phyloP scores from a whole-genome alignment of 169 alveolate genomes.

The Plasmodium billcollinsi region DNA sequence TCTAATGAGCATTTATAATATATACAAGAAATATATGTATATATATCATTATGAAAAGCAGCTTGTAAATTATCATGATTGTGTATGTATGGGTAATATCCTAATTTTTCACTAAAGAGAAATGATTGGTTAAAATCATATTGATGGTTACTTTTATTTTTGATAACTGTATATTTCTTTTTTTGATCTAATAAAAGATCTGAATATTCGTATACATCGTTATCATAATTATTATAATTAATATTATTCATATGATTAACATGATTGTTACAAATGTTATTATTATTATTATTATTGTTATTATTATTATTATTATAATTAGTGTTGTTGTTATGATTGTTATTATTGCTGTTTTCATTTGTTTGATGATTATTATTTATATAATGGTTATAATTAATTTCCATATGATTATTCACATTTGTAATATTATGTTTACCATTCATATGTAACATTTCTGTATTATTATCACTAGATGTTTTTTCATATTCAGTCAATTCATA shows the following conservation, averaged over 20 bases:
- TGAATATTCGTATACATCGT: neutral
- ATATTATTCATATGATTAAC: neutral
- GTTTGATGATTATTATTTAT: no score
- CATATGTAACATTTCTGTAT: neutral
- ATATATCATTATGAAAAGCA: constrained; percentile 59
- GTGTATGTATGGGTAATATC: neutral
- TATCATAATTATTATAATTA: neutral
- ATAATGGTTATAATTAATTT: neutral
- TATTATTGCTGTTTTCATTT: neutral
- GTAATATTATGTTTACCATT: neutral
- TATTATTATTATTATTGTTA: neutral
- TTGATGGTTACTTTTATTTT: neutral
- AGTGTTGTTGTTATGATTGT: neutral
- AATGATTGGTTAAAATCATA: neutral
- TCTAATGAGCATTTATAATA: constrained; percentile 30
- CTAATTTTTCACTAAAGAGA: constrained; percentile 1
- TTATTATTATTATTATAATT: no score
- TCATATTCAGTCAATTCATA: constrained; percentile 20
- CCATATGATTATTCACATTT: constrained; percentile 1
- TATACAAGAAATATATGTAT: constrained; percentile 17
- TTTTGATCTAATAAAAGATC: neutral
- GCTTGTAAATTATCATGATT: constrained; percentile 40
- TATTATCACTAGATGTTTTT: no score
- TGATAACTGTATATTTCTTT: no score
- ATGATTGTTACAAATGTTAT: neutral